Percentiles rank a stretch among this genome's conserved stretches.
Evolutionary conservation across 139 green algal genomes (phyloP).

Genomic region (Mychonastes homosphaera): DNA sequence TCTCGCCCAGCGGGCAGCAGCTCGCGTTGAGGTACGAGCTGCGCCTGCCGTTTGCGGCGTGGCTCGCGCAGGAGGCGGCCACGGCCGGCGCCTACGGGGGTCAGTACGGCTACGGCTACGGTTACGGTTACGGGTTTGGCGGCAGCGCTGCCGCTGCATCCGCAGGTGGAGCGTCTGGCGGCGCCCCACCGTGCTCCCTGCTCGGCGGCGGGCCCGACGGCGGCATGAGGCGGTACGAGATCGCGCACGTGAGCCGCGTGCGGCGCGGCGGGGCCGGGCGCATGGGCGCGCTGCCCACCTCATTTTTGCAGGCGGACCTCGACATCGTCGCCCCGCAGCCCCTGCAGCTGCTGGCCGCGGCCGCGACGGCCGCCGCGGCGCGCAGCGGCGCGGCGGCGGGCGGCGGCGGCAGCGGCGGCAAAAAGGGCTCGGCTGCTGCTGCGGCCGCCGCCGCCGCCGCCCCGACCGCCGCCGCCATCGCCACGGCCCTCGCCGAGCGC

Average conservation of each 20-base stretch:
- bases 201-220: constrained; percentile 23
- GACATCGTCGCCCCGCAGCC: constrained; percentile 39
- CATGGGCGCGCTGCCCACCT: background rate
- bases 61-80: constrained; percentile 44
- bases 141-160: background rate
- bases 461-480: background rate
- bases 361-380: no score
- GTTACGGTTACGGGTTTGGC: constrained; percentile 1
- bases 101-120: background rate
- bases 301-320: constrained; percentile 51
- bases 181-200: background rate
- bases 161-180: background rate
- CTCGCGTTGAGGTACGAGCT: constrained; percentile 52
- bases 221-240: constrained; percentile 48
- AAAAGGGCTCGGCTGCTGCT: constrained; percentile 6
- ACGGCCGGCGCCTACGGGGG: background rate
- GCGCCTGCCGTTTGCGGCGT: constrained; percentile 49
- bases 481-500: no score
- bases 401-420: constrained; percentile 13
- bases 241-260: constrained; percentile 35
- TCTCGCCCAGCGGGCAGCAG: constrained; percentile 28
- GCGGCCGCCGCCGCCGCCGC: background rate
- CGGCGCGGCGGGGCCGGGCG: constrained; percentile 17
- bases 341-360: constrained; percentile 8
- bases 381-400: constrained; percentile 4